Percentiles rank a stretch among this genome's conserved stretches.
Conservation (phyloP, 768 basidiomycete genomes). For the Amanita molliuscula region DNA sequence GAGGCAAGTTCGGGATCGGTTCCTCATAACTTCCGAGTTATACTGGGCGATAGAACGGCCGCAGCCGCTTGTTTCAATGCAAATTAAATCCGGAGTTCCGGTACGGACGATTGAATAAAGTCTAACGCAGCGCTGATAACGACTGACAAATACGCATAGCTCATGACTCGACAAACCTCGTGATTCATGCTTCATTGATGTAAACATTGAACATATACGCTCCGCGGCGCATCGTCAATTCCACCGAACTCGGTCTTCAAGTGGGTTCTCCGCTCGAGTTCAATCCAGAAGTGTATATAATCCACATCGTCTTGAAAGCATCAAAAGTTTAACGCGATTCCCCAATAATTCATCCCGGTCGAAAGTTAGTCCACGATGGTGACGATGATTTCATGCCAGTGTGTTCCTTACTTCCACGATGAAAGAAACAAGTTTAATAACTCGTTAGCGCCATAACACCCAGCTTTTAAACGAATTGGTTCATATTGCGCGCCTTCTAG, state of each 20-base stretch:
- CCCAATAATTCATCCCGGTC: background rate
- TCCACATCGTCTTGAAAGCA: background rate
- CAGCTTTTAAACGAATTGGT: background rate
- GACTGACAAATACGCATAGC: background rate
- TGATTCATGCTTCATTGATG: background rate
- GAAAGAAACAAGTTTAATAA: background rate
- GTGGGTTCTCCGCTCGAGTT: background rate
- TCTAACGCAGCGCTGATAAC: background rate
- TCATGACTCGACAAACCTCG: background rate
- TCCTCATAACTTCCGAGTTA: background rate
- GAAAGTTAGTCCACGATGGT: background rate
- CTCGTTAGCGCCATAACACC: background rate
- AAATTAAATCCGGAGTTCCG: background rate
- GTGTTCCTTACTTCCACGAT: background rate
- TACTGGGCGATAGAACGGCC: background rate
- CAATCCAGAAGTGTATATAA: background rate
- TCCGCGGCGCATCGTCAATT: background rate
- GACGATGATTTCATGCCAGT: background rate
- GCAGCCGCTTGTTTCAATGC: background rate
- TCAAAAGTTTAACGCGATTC: slow-evolving; percentile 2
- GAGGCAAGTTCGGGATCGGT: background rate
- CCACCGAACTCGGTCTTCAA: background rate
- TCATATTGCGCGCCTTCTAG: background rate
- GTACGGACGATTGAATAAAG: background rate
- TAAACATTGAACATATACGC: background rate